Conservation (phyloP, 73 alveolate species). For the Halteria grandinella region DNA sequence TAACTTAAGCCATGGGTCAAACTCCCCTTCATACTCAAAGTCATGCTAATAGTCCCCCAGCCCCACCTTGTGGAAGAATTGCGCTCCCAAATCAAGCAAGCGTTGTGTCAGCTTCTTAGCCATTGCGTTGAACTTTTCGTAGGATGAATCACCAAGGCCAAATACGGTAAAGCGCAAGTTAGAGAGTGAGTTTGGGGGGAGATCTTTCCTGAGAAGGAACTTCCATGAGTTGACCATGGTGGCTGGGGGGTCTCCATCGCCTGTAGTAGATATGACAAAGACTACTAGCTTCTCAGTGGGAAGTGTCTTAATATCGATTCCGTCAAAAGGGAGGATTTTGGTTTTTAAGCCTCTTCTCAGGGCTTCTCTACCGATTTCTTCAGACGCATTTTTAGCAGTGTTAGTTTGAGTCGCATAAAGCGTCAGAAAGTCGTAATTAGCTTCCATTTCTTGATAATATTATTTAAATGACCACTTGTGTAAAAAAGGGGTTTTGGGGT, state of each 20-base stretch:
- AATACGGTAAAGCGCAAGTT: conserved; percentile 80
- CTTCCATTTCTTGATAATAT: too few relatives aligned
- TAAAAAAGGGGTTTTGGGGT: too few relatives aligned
- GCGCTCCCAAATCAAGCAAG: conserved; percentile 75
- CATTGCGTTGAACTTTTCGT: conserved; percentile 84
- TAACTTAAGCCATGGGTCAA: conserved; percentile 74
- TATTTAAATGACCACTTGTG: too few relatives aligned
- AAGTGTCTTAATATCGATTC: conserved; percentile 30
- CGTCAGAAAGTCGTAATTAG: conserved; percentile 44
- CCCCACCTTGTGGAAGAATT: conserved; percentile 64
- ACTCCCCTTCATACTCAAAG: conserved; percentile 86
- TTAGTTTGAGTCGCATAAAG: conserved; percentile 73
- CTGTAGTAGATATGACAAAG: conserved; percentile 86
- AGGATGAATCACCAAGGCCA: conserved; percentile 92
- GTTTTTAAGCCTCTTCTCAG: conserved; percentile 46
- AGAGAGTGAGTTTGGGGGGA: conserved; percentile 73
- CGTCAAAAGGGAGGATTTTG: conserved; percentile 39
- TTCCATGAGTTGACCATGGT: conserved; percentile 78
- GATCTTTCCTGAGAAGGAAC: conserved; percentile 71
- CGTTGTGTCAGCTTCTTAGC: conserved; percentile 84
- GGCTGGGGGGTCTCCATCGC: conserved; percentile 85
- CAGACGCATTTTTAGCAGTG: conserved; percentile 67
- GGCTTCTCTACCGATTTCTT: conserved; percentile 71
- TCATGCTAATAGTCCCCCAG: conserved; percentile 90
- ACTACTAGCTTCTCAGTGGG: conserved; percentile 71